Percentiles rank a stretch among this genome's conserved stretches.
Evolutionary conservation across 805 yeast species (phyloP).

Genomic region (Ascoidea tarda): DNA sequence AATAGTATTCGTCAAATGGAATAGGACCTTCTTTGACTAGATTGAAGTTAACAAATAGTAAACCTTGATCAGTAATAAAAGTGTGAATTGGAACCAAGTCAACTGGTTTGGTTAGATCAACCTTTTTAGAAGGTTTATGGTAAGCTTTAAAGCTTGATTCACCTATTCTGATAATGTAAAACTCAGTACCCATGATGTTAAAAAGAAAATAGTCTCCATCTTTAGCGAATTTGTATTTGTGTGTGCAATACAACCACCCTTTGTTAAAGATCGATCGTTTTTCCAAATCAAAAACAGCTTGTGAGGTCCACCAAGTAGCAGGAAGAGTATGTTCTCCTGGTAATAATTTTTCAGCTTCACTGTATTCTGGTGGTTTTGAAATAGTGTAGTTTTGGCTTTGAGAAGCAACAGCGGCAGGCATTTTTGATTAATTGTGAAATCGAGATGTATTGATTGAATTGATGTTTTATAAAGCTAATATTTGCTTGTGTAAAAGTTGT

Average conservation of each 20-base stretch:
- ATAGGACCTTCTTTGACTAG: slow-evolving; percentile 23
- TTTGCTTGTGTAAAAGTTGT: no score
- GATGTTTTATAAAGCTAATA: no score
- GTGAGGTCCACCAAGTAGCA: slow-evolving; percentile 54
- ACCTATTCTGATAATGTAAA: slow-evolving; percentile 40
- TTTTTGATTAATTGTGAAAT: slow-evolving; percentile 1
- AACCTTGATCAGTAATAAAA: slow-evolving; percentile 40
- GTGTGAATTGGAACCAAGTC: slow-evolving; percentile 40
- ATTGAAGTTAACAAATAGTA: slow-evolving; percentile 42
- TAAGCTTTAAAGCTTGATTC: slow-evolving; percentile 41
- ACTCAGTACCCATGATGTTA: slow-evolving; percentile 36
- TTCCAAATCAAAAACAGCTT: slow-evolving; percentile 41
- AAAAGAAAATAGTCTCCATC: slow-evolving; percentile 44
- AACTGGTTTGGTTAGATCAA: slow-evolving; percentile 41
- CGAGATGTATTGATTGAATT: no score
- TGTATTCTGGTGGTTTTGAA: slow-evolving; percentile 16
- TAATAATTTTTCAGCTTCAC: slow-evolving; percentile 16
- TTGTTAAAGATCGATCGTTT: slow-evolving; percentile 42
- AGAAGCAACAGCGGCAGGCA: slow-evolving; percentile 15
- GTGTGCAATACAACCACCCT: slow-evolving; percentile 42
- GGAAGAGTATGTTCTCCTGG: slow-evolving; percentile 42
- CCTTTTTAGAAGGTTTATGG: slow-evolving; percentile 46
- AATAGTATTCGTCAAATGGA: slow-evolving; percentile 38
- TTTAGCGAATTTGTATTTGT: slow-evolving; percentile 35
- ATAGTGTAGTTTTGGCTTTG: slow-evolving; percentile 7